A percentile compares a stretch with the other conserved stretches of the same genome.
phyloP scores from a whole-genome alignment of 1,139 yeast species.

The Candida sp. region DNA sequence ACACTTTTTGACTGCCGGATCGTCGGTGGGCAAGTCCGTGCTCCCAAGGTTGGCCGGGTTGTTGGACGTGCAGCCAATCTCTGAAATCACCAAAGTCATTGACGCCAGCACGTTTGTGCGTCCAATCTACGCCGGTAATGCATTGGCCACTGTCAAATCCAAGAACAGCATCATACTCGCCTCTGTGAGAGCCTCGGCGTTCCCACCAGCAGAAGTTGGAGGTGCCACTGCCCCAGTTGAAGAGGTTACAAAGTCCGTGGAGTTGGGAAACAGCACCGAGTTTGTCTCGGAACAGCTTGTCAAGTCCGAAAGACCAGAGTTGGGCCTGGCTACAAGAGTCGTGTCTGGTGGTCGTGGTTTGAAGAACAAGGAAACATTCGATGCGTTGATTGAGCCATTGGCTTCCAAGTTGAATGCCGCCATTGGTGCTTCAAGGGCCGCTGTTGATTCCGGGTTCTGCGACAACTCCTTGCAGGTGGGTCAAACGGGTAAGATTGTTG shows the following conservation, averaged over 20 bases:
- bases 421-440: conserved; percentile 98
- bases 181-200: conserved; percentile 87
- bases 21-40: conserved; percentile 86
- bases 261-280: conserved; percentile 42
- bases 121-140: conserved; percentile 98
- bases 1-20: conserved; percentile 81
- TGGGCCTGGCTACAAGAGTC: conserved; percentile 79
- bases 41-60: conserved; percentile 89
- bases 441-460: conserved; percentile 95
- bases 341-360: conserved; percentile 97
- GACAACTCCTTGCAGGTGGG: conserved; percentile 99
- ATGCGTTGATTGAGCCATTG: conserved; percentile 75
- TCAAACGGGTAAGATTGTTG: conserved; percentile 97
- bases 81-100: conserved; percentile 76
- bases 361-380: conserved; percentile 89
- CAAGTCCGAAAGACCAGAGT: conserved; percentile 88
- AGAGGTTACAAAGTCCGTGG: conserved; percentile 41
- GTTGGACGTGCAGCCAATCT: conserved; percentile 85
- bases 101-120: conserved; percentile 78
- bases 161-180: conserved; percentile 67
- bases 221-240: conserved; percentile 53
- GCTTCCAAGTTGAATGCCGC: conserved; percentile 91
- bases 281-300: conserved; percentile 78
- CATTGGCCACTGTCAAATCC: conserved; percentile 80
- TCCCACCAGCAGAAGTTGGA: conserved; percentile 57